These are phyloP conservation scores for Trichomonas vaginalis DNA, from an alignment of 208 protist species.

Conservation along the genomic window DNA sequence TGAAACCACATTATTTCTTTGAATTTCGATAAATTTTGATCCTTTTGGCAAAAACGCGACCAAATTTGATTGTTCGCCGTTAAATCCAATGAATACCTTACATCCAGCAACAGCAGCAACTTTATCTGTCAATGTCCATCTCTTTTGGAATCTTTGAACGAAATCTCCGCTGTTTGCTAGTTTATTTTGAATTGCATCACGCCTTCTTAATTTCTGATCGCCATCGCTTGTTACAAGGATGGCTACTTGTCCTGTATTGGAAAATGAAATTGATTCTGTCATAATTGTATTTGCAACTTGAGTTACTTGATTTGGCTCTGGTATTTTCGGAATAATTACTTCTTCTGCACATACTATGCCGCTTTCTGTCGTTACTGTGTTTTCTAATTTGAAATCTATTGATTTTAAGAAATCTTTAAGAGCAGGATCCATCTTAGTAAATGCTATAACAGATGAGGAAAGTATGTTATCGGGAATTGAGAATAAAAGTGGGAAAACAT, in stretches of 20 bases:
- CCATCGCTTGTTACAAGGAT: neutral
- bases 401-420: neutral
- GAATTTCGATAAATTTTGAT: neutral
- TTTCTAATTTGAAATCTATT: neutral
- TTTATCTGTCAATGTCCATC: neutral
- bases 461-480: neutral
- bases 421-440: neutral
- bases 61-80: neutral
- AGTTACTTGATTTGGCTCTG: neutral
- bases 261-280: neutral
- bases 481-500: neutral
- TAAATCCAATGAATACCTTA: neutral
- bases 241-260: no score
- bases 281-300: neutral
- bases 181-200: neutral
- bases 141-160: neutral
- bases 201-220: neutral
- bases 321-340: neutral
- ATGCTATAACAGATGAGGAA: neutral
- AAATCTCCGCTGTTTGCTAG: neutral
- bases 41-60: neutral
- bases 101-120: neutral
- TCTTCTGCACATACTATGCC: neutral
- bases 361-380: neutral
- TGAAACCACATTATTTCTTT: neutral